Evolutionary conservation across 1,284 basidiomycete species (phyloP).

Genomic region (Ceratobasidium sp.): DNA sequence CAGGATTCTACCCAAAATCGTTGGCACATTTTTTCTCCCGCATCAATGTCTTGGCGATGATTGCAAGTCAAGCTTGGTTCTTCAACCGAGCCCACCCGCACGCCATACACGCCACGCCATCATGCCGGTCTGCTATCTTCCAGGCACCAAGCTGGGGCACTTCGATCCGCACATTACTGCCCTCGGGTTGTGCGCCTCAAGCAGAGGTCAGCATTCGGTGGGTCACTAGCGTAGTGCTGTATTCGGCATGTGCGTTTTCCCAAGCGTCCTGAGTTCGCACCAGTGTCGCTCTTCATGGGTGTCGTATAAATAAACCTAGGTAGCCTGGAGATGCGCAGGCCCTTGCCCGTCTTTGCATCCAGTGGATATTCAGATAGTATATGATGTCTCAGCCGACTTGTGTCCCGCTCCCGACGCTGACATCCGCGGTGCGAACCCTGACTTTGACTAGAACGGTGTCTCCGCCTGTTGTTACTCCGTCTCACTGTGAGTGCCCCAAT

Average conservation of each 20-base stretch:
- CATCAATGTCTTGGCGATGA: too few relatives aligned
- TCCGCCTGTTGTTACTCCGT: background rate
- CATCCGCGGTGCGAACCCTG: background rate
- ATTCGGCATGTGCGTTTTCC: slow-evolving; percentile 2
- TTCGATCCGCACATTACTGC: background rate
- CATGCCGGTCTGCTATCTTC: background rate
- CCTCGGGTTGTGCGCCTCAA: background rate
- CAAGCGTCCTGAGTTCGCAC: slow-evolving; percentile 9
- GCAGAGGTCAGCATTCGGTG: slow-evolving; percentile 12
- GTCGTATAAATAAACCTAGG: background rate
- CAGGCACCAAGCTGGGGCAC: background rate
- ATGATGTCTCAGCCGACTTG: background rate
- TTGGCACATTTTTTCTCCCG: too few relatives aligned
- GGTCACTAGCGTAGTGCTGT: background rate
- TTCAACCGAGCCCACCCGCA: background rate
- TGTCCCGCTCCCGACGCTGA: background rate
- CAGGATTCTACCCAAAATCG: background rate
- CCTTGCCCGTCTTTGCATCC: background rate
- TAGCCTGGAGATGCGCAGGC: background rate
- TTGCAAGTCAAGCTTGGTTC: background rate
- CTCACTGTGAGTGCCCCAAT: background rate
- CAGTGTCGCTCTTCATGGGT: background rate
- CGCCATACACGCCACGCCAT: background rate
- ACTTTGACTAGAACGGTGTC: background rate
- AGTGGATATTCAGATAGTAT: background rate